Base-by-base conservation (phyloP, 2,329 filamentous ascomycete species). In the Mollisia scopiformis region DNA sequence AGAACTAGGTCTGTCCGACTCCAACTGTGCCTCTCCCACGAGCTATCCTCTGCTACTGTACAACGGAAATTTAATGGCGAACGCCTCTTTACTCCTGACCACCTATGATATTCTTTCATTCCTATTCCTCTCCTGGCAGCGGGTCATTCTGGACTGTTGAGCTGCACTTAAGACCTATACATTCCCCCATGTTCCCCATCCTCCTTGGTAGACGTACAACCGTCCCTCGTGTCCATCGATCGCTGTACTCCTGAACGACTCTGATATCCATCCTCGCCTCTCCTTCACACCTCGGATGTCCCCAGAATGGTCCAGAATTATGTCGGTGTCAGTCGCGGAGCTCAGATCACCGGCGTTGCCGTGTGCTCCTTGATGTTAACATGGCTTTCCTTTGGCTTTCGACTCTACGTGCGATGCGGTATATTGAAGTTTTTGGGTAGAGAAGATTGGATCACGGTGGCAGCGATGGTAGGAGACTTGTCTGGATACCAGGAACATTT, bases 281-380 rank as follows among this genome's bases (percentile, higher is more conserved):
- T 11, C 33, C 30, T 11, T 19, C 30, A 3, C 25, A 3, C 43
- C 21, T 30, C 47, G 49, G 13, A 51, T 51, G 30, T n/a, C 27
- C 16, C 8, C 16, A 16, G 33, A 2, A 33, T 31, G 16, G 28
- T 31, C 27, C 5, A 31, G 5, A 51, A 33, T 27, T 58, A 58
- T 35, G 25, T 33, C 21, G 60, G 60, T 30, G 60, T 62, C 16
- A 62, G 55, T 43, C 51, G 60, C 14, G 60, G 60, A 13, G 60
- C 60, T 30, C 60, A 62, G 52, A 68, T 72, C 31, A 72, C 69
- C 4, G 70, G 70, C 21, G 69, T 72, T 39, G 69, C 67, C 2
- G 66, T 71, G 35, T 70, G 73, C 19, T 76, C 79, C 31, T 43
- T 80, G 19, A 60, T 71, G 8, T 37, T 79, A 7, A 73, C 74